Conservation (phyloP, 2,329 filamentous ascomycete species). For the Xylariaceae sp. region DNA sequence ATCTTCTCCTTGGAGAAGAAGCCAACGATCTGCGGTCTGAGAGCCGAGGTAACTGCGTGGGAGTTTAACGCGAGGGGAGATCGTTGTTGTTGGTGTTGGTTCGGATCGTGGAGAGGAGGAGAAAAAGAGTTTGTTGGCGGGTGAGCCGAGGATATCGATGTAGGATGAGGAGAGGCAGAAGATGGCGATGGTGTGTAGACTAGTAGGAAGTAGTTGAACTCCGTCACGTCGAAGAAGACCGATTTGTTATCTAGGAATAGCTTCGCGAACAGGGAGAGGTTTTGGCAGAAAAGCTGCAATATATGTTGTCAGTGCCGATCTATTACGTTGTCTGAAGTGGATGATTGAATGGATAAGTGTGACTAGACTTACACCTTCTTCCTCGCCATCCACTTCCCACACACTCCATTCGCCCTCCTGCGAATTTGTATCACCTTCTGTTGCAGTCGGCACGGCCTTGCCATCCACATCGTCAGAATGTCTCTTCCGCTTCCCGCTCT, state of each 20-base stretch:
- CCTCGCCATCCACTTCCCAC: conserved; percentile 89
- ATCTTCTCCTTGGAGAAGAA: conserved; percentile 99
- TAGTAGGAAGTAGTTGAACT: conserved; percentile 92
- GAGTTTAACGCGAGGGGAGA: neutral
- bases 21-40: conserved; percentile 65
- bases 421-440: conserved; percentile 39
- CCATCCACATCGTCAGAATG: too few species aligned
- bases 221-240: conserved; percentile 93
- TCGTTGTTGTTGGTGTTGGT: too few species aligned
- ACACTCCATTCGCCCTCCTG: conserved; percentile 76
- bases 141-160: neutral
- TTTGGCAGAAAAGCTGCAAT: conserved; percentile 80
- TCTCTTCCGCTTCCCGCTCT: conserved; percentile 37
- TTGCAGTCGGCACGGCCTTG: conserved; percentile 31
- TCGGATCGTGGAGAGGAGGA: neutral
- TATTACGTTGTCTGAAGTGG: neutral
- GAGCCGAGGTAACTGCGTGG: conserved; percentile 2
- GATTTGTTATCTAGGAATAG: conserved; percentile 98
- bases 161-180: neutral
- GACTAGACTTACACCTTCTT: conserved; percentile 59
- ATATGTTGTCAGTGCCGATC: conserved; percentile 1
- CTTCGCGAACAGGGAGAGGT: conserved; percentile 92
- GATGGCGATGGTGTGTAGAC: conserved; percentile 59
- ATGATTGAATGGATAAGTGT: neutral
- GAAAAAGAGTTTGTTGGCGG: neutral